Evolutionary conservation across 2,329 filamentous ascomycete species (phyloP).

Genomic region (Fusarium tupiense): DNA sequence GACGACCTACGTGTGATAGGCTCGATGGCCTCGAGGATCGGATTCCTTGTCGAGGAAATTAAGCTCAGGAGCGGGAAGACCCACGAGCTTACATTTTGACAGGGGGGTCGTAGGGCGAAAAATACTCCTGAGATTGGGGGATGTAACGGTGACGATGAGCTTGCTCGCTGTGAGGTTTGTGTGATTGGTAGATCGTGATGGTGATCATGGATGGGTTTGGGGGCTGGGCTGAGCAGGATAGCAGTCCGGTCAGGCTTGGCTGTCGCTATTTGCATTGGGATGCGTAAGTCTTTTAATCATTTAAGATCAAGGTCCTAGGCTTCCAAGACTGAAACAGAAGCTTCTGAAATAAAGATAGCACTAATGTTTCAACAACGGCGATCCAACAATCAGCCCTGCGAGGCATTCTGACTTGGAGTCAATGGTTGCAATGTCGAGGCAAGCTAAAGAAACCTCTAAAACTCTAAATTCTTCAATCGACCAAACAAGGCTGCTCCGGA

Average conservation of each 20-base stretch:
- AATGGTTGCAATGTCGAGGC: neutral
- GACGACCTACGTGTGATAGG: conserved; percentile 7
- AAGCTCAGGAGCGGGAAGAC: conserved; percentile 13
- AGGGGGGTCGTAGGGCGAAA: conserved; percentile 1
- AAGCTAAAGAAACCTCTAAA: neutral
- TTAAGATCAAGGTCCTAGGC: no score
- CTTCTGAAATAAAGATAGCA: accelerated
- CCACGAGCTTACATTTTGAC: conserved; percentile 14
- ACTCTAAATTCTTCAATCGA: accelerated
- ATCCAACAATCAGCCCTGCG: neutral
- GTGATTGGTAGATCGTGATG: neutral
- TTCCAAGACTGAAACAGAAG: neutral
- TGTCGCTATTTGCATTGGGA: neutral
- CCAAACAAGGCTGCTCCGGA: neutral
- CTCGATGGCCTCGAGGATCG: conserved; percentile 9
- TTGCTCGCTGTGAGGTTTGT: neutral
- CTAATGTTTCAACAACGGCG: neutral
- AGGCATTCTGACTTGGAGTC: neutral
- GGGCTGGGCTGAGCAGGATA: neutral
- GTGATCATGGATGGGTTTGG: neutral
- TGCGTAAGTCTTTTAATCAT: no score
- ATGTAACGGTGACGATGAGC: conserved; percentile 1
- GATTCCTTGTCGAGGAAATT: conserved; percentile 18
- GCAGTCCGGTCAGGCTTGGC: neutral
- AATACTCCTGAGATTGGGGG: neutral